Base-by-base conservation (phyloP, 345 rosid species). In the Salix purpurea region DNA sequence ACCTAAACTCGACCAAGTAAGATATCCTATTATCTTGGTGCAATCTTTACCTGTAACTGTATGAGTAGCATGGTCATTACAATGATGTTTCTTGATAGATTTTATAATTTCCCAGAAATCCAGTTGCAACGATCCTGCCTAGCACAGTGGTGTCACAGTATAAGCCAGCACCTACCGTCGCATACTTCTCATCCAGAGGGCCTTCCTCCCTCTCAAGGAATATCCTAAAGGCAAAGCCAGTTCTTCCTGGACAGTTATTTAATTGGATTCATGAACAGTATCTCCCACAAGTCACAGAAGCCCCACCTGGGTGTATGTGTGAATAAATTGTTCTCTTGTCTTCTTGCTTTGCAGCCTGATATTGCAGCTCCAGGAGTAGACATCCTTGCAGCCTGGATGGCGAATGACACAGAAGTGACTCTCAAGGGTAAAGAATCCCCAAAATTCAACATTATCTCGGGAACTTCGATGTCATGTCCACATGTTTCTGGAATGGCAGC, bases 381-480 rank as follows among this genome's bases (percentile, higher is more conserved):
- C 48, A 90, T 90, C 74, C 87, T 94, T 62, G 98, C 97, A 30
- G 97, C 93, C 10, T 92, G 97, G 97, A 80, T 83, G 11, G 95
- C 89, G 23, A 87, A 88, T 54, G 90, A 89, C 62, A 82, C 84
- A 28, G 34, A 7, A 0, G 71, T 30, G 48, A 78, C 87, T 62
- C 80, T 72, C 7, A 69, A 42, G 81, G 91, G 89, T 39, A 87
- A 86, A 83, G 76, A 72, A 0, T 81, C 88, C n/a, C 86, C 83
- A 23, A 77, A 69, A 26, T 94, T 77, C 82, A 87, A 86, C 69
- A 76, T 92, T 26, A 69, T 90, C 30, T 94, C 97, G 3, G 98
- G 97, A 80, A 91, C 97, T 69, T 92, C 98, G 69, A 92, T 94
- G 97, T 76, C 98, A 21, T 86, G 95, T 78, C 97, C 97, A 4